These are phyloP conservation scores for Phytophthora parvispora DNA, from an alignment of 352 stramenopile species.

Conservation along the genomic window DNA sequence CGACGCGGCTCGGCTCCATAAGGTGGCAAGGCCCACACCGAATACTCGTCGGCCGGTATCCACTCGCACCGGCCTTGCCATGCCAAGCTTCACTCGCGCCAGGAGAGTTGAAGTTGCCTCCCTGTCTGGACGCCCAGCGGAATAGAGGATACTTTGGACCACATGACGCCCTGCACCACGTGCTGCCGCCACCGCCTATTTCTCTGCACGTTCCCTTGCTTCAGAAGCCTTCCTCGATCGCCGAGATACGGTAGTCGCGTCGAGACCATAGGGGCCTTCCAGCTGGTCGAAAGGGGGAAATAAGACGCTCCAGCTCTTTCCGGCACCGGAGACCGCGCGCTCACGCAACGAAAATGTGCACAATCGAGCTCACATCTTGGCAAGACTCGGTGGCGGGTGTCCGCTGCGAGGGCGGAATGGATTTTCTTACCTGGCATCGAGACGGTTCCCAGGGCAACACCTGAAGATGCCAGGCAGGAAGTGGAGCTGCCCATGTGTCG, in stretches of 20 bases:
- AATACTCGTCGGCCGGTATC: constrained; percentile 18
- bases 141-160: constrained; percentile 18
- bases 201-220: constrained; percentile 12
- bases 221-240: neutral
- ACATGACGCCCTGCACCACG: constrained; percentile 15
- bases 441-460: constrained; percentile 40
- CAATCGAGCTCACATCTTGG: neutral
- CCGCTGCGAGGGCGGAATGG: constrained; percentile 1
- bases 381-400: neutral
- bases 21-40: constrained; percentile 14
- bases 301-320: constrained; percentile 37
- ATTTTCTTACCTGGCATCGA: constrained; percentile 40
- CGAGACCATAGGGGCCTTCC: constrained; percentile 23
- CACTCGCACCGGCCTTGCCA: neutral
- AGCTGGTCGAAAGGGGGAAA: constrained; percentile 26
- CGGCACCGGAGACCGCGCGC: constrained; percentile 1
- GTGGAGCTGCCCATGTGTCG: neutral
- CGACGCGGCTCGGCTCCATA: constrained; percentile 13
- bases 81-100: constrained; percentile 13
- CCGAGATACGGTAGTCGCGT: constrained; percentile 5
- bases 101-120: constrained; percentile 24
- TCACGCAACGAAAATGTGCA: neutral
- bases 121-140: constrained; percentile 4
- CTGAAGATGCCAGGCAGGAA: constrained; percentile 28
- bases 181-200: constrained; percentile 7